Evolutionary conservation across 2,329 filamentous ascomycete genomes (phyloP).

Genomic region (Thelonectria rubi): DNA sequence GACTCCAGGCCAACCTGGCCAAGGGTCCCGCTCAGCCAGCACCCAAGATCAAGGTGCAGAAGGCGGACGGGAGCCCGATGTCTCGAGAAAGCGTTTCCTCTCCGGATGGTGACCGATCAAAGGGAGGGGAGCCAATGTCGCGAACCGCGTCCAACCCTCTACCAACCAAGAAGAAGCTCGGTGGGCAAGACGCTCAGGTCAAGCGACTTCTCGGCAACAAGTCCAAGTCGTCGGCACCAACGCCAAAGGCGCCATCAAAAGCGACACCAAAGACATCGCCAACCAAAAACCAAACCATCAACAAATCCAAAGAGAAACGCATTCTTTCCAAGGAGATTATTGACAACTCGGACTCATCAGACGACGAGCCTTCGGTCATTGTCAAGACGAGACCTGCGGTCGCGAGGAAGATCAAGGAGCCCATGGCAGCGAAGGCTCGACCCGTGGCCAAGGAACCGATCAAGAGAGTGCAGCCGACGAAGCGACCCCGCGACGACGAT

Average conservation of each 20-base stretch:
- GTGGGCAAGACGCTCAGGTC: constrained; percentile 62
- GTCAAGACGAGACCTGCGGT: constrained; percentile 46
- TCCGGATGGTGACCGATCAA: constrained; percentile 43
- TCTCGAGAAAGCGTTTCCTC: constrained; percentile 51
- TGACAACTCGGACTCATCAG: constrained; percentile 64
- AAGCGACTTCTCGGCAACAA: constrained; percentile 61
- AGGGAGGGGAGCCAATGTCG: constrained; percentile 55
- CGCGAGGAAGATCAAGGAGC: constrained; percentile 44
- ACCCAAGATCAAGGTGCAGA: constrained; percentile 61
- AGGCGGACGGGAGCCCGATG: constrained; percentile 57
- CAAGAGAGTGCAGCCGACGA: constrained; percentile 49
- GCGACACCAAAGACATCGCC: constrained; percentile 46
- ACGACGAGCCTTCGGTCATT: constrained; percentile 56
- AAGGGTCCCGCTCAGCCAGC: constrained; percentile 58
- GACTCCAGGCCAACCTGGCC: constrained; percentile 66
- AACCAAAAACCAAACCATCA: constrained; percentile 52
- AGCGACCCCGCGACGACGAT: constrained; percentile 62
- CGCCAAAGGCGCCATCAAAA: not conserved
- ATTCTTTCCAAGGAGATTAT: constrained; percentile 66
- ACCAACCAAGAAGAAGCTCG: constrained; percentile 64
- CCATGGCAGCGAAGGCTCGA: constrained; percentile 45
- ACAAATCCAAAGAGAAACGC: constrained; percentile 53
- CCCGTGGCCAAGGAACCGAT: constrained; percentile 43
- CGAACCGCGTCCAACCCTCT: constrained; percentile 62
- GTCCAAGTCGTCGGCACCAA: constrained; percentile 43